A percentile compares a stretch with the other conserved stretches of the same genome.
These are phyloP conservation scores for Cladorrhinum samala DNA, from an alignment of 495 filamentous ascomycete species.

Conservation along the genomic window DNA sequence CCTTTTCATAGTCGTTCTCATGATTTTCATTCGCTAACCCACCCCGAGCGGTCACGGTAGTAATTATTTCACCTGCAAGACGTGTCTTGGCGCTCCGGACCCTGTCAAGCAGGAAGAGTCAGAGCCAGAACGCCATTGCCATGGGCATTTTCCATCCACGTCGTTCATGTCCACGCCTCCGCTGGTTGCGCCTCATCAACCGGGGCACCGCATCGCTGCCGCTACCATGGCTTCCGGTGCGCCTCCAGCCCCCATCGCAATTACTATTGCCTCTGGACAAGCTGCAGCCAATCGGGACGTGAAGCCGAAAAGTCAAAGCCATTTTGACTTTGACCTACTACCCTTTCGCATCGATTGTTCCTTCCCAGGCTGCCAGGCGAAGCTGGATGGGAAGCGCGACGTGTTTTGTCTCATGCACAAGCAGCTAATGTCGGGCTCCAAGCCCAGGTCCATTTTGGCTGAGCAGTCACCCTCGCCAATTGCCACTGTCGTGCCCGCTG, in stretches of 20 bases:
- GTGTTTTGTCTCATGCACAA: slow-evolving; percentile 5
- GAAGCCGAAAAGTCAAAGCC: background rate
- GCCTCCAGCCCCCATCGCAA: background rate
- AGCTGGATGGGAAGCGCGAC: slow-evolving; percentile 2
- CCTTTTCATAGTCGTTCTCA: background rate
- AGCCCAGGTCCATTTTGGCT: too few relatives aligned
- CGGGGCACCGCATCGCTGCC: background rate
- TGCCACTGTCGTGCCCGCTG: background rate
- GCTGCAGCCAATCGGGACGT: too few relatives aligned
- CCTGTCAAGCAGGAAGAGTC: background rate
- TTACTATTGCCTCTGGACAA: too few relatives aligned
- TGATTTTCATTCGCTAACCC: background rate
- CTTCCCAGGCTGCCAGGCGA: slow-evolving; percentile 5
- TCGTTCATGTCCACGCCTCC: background rate
- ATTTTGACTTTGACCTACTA: background rate
- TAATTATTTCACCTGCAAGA: background rate
- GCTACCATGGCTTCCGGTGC: background rate
- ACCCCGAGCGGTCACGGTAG: background rate
- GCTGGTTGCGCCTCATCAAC: background rate
- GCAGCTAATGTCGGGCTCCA: background rate
- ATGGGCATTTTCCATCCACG: background rate
- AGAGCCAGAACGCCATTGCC: too few relatives aligned
- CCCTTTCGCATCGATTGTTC: slow-evolving; percentile 1
- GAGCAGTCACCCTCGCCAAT: background rate
- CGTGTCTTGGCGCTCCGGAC: background rate